phyloP scores from a whole-genome alignment of 164 flowering plant genomes.

The Amborella trichopoda region DNA sequence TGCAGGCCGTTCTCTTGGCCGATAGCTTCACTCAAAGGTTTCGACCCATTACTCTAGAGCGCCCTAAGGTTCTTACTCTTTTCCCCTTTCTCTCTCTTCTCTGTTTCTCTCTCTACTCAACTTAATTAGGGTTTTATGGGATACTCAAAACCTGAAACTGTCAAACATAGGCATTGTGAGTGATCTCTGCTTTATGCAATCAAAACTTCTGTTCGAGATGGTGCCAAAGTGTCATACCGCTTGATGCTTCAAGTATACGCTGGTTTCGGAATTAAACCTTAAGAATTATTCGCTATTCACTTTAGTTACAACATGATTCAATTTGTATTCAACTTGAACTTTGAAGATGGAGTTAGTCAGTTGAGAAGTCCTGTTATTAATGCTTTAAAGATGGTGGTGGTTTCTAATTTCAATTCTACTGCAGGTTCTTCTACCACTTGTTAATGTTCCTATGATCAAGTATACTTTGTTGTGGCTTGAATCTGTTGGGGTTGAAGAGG shows the following conservation, averaged over 20 bases:
- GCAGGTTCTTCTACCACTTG: constrained; percentile 82
- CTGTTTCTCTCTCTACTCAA: not conserved
- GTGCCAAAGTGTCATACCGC: too few species aligned
- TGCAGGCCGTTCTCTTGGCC: constrained; percentile 84
- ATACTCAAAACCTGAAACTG: not conserved
- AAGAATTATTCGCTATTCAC: too few species aligned
- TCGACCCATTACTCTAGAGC: constrained; percentile 91
- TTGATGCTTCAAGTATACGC: too few species aligned
- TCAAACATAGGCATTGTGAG: not conserved
- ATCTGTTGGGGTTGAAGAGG: constrained; percentile 92
- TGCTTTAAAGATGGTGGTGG: too few species aligned
- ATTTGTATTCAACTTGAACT: too few species aligned
- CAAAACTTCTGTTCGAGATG: too few species aligned
- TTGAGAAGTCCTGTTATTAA: too few species aligned
- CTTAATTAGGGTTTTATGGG: not conserved
- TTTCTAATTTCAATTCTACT: too few species aligned
- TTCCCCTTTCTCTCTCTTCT: not conserved
- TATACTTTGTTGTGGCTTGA: constrained; percentile 94
- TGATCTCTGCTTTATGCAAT: too few species aligned
- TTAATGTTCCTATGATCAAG: constrained; percentile 83
- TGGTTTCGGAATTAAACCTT: too few species aligned
- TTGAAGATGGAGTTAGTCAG: too few species aligned
- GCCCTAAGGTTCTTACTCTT: constrained; percentile 55
- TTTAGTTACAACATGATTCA: too few species aligned
- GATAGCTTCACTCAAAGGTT: constrained; percentile 89